phyloP scores from a whole-genome alignment of 2,329 filamentous ascomycete species.

The Colletotrichum graminicola region DNA sequence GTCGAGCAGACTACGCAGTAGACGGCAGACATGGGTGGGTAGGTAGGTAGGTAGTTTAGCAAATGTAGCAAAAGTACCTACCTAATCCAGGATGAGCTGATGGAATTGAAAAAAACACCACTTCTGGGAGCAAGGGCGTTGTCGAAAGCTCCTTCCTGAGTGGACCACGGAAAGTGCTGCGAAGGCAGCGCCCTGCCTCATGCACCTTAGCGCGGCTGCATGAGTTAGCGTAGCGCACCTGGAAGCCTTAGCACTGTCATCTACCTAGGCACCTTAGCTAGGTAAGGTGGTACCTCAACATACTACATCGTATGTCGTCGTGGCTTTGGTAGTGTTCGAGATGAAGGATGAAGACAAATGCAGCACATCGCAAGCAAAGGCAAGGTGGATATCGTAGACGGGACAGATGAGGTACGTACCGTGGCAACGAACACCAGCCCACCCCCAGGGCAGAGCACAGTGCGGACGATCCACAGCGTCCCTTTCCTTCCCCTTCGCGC shows the following conservation, averaged over 20 bases:
- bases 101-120: slow-evolving; percentile 28
- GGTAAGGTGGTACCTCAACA: too few relatives aligned
- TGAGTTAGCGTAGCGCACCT: slow-evolving; percentile 14
- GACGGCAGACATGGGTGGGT: too few relatives aligned
- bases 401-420: too few relatives aligned
- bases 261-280: background rate
- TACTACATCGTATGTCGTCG: background rate
- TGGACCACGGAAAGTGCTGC: slow-evolving; percentile 8
- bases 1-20: too few relatives aligned
- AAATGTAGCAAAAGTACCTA: background rate
- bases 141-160: slow-evolving; percentile 23
- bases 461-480: slow-evolving; percentile 1
- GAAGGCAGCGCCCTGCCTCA: slow-evolving; percentile 26
- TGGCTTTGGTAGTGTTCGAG: background rate
- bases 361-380: background rate
- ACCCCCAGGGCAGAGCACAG: slow-evolving; percentile 13
- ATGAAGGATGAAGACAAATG: background rate
- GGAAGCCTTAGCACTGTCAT: background rate
- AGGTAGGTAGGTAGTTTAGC: background rate
- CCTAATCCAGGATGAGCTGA: slow-evolving; percentile 22
- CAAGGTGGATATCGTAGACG: too few relatives aligned
- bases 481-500: background rate
- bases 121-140: slow-evolving; percentile 28
- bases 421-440: background rate
- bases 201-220: slow-evolving; percentile 38